Evolutionary conservation across 2,329 filamentous ascomycete genomes (phyloP).

Genomic region (Microcyclospora pomicola): DNA sequence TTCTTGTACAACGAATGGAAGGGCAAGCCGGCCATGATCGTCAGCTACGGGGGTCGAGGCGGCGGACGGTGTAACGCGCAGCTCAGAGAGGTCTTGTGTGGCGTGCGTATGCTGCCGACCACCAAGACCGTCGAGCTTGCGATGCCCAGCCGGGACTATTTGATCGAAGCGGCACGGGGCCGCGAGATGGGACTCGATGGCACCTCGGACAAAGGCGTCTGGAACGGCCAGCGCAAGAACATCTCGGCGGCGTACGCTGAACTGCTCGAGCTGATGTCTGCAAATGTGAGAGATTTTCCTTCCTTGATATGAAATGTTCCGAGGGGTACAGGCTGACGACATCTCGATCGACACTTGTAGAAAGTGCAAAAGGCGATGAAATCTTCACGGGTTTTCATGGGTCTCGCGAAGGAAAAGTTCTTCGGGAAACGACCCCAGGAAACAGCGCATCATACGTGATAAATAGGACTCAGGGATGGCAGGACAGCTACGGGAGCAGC

Average conservation of each 20-base stretch:
- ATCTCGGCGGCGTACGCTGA: background rate
- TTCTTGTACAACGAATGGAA: conserved; percentile 46
- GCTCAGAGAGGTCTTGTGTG: background rate
- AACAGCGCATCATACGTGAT: no score
- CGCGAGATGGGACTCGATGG: background rate
- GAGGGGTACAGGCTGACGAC: no score
- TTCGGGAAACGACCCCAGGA: no score
- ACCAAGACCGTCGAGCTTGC: background rate
- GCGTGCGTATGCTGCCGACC: background rate
- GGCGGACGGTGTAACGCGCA: conserved; percentile 14
- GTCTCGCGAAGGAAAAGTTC: no score
- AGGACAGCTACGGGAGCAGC: no score
- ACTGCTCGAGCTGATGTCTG: background rate
- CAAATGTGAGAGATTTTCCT: background rate
- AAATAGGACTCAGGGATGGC: no score
- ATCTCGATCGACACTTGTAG: no score
- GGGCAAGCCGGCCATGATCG: conserved; percentile 39
- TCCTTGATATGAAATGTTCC: no score
- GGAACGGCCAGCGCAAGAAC: background rate
- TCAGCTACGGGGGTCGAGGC: conserved; percentile 40
- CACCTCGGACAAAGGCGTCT: background rate
- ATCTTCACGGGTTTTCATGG: no score
- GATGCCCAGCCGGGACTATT: background rate
- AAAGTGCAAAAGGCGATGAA: no score
- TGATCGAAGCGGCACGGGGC: background rate